Evolutionary conservation across 2,329 filamentous ascomycete species (phyloP).

Genomic region (Penicillium sp.): DNA sequence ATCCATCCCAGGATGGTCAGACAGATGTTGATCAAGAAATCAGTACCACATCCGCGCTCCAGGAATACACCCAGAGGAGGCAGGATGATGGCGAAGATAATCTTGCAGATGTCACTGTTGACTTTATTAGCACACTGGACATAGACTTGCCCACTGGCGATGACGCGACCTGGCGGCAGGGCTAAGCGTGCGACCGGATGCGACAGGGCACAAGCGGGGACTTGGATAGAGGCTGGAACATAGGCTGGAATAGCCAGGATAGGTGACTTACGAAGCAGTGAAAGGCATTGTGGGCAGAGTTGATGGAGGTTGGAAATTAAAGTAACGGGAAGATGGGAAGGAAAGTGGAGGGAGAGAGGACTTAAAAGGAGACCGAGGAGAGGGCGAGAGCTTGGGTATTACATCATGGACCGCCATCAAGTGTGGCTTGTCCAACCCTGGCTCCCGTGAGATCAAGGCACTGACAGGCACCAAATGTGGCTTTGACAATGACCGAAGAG

Average conservation of each 20-base stretch:
- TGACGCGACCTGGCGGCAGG: neutral
- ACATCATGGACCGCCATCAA: constrained; percentile 31
- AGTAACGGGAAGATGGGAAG: constrained; percentile 2
- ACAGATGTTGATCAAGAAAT: constrained; percentile 89
- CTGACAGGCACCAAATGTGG: neutral
- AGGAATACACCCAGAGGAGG: constrained; percentile 92
- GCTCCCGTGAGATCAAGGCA: neutral
- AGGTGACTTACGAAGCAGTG: constrained; percentile 49
- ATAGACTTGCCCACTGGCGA: neutral
- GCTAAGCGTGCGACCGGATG: neutral
- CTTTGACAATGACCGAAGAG: neutral
- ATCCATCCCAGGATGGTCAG: constrained; percentile 76
- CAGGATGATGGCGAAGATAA: constrained; percentile 84
- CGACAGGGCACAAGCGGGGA: neutral
- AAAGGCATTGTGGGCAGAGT: constrained; percentile 49
- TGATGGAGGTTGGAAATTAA: neutral
- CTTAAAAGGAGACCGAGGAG: constrained; percentile 52
- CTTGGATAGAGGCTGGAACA: neutral
- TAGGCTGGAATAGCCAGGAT: neutral
- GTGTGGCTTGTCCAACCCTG: constrained; percentile 11
- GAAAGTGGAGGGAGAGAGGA: constrained; percentile 13
- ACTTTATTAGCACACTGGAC: constrained; percentile 3
- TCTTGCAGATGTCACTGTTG: constrained; percentile 71
- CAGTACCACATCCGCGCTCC: constrained; percentile 82
- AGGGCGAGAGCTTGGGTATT: constrained; percentile 51